A percentile compares a stretch with the other conserved stretches of the same genome.
phyloP scores from a whole-genome alignment of 495 filamentous ascomycete genomes.

The Durotheca rogersii region DNA sequence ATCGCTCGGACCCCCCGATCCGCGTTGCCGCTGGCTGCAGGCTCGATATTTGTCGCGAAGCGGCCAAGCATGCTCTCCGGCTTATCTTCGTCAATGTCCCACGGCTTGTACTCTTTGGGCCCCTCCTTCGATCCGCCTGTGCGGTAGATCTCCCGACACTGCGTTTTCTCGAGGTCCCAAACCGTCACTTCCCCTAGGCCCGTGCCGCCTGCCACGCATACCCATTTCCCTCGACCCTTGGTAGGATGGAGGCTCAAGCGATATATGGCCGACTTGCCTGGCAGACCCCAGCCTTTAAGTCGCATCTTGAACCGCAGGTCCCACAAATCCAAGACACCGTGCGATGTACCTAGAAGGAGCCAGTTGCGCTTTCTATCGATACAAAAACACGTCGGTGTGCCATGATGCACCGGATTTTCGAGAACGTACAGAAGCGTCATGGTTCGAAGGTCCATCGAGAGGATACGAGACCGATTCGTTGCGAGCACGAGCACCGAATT shows the following conservation, averaged over 20 bases:
- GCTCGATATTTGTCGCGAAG: conserved; percentile 73
- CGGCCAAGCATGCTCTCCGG: conserved; percentile 86
- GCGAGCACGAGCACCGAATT: conserved; percentile 80
- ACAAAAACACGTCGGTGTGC: conserved; percentile 90
- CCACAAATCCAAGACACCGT: conserved; percentile 93
- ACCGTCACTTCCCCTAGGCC: conserved; percentile 87
- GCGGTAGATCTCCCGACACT: conserved; percentile 87
- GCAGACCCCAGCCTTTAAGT: conserved; percentile 84
- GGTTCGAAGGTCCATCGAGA: conserved; percentile 83
- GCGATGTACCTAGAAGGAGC: conserved; percentile 87
- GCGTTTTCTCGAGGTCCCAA: conserved; percentile 91
- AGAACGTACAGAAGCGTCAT: conserved; percentile 81
- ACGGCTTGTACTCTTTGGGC: conserved; percentile 74
- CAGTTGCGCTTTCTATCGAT: conserved; percentile 81
- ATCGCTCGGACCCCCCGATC: conserved; percentile 63
- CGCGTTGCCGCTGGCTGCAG: conserved; percentile 47
- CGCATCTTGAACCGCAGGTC: conserved; percentile 90
- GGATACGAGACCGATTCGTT: conserved; percentile 78
- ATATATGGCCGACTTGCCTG: conserved; percentile 78
- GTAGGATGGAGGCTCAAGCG: conserved; percentile 74
- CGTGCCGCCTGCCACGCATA: conserved; percentile 87
- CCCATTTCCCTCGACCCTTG: conserved; percentile 73
- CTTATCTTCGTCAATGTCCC: conserved; percentile 86
- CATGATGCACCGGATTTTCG: conserved; percentile 90
- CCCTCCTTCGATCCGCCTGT: conserved; percentile 56